Evolutionary conservation across 768 basidiomycete genomes (phyloP), one percentile per base, ranked within the genome.

Genomic region (Austroboletus eburneus): DNA sequence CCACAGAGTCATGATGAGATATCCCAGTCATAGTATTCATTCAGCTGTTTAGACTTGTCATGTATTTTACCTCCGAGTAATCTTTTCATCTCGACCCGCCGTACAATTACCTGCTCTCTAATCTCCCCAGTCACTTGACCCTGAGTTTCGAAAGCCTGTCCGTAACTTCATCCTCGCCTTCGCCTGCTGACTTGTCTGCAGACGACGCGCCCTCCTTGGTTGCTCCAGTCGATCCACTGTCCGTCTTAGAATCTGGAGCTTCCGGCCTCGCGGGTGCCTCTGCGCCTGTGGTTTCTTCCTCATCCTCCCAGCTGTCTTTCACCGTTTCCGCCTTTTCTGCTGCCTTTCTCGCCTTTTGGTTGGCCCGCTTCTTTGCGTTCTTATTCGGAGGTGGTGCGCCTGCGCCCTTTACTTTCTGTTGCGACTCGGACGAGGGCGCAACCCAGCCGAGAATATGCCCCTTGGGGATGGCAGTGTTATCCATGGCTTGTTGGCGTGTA

Each of bases 381-480:
- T 93, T 92, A 66, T 84, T 80, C 59, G 83, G 66, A 2, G 78
- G 70, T 55, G 64, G 34, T 9, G 49, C 41, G 22, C 57, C 50
- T 20, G 73, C 59, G 7, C 68, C 66, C 8, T 62, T 54, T 9
- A 51, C 46, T 39, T 64, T 60, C 22, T 45, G 52, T 27, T 5
- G 5, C 12, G 27, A 6, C 20, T 75, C 65, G 24, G 76, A 58
- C 2, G 80, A 68, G 13, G 85, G 79, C 22, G 88, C 77, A 12
- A 76, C 69, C 88, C 89, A 90, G 36, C 92, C 87, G 46, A 90
- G 72, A 57, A 91, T 81, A 58, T 87, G 84, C n/a, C 87, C 85
- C 63, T 87, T 86, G 25, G 87, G 82, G 5, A 87, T 67, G 3
- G 76, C 53, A 53, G 67, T 76, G 21, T 75, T 65, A 48, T 91